Percentiles rank a stretch among this genome's conserved stretches.
Evolutionary conservation across 345 rosid genomes (phyloP).

Genomic region (Mangifera indica): DNA sequence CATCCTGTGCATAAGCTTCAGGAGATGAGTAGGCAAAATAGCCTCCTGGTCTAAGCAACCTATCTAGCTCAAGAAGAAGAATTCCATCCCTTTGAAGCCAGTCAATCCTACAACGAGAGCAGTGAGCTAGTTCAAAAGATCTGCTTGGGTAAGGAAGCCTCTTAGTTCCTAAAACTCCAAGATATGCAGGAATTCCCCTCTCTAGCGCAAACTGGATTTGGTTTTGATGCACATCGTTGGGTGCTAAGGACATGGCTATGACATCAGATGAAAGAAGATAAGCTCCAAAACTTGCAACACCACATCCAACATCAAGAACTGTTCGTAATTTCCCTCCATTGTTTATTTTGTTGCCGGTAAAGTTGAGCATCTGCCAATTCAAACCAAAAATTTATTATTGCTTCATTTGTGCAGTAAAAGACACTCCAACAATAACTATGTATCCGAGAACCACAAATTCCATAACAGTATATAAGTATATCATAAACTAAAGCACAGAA

Average conservation of each 20-base stretch:
- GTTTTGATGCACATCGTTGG: conserved; percentile 98
- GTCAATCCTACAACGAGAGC: conserved; percentile 97
- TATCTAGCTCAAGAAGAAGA: conserved; percentile 96
- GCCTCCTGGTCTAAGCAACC: conserved; percentile 96
- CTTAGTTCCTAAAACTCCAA: conserved; percentile 93
- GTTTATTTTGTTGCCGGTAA: conserved; percentile 63
- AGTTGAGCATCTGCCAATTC: conserved; percentile 89
- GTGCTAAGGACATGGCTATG: conserved; percentile 87
- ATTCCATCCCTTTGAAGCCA: conserved; percentile 99
- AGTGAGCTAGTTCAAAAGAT: conserved; percentile 95
- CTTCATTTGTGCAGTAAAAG: conserved; percentile 13
- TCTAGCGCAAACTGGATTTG: conserved; percentile 99
- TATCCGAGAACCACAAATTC: background rate
- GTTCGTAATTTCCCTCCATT: conserved; percentile 77
- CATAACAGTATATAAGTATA: background rate
- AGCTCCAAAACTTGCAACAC: conserved; percentile 98
- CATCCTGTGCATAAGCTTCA: conserved; percentile 97
- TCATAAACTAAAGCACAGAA: conserved; percentile 10
- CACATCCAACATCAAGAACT: conserved; percentile 97
- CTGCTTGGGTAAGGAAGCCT: conserved; percentile 99
- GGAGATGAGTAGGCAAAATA: conserved; percentile 99
- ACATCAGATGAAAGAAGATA: conserved; percentile 87
- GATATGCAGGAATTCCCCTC: conserved; percentile 98
- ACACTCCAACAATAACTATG: background rate
- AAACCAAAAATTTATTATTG: conserved; percentile 18